Conservation (phyloP, 108 stramenopile species). For the Skeletonema tropicum region DNA sequence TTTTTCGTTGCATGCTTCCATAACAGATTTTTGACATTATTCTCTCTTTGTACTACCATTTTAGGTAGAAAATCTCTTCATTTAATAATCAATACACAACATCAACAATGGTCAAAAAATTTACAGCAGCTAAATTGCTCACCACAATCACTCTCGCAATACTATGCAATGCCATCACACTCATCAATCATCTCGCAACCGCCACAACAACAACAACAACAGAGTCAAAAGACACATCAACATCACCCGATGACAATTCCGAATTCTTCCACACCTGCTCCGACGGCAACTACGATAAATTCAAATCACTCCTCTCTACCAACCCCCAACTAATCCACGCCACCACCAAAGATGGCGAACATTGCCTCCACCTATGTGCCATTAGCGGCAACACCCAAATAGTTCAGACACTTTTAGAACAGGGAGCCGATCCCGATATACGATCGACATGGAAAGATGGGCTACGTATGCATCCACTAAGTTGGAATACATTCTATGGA, state of each 20-base stretch:
- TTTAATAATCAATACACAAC: too few relatives aligned
- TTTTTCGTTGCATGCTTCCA: too few relatives aligned
- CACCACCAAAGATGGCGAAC: constrained; percentile 70
- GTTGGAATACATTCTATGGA: constrained; percentile 82
- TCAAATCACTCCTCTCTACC: constrained; percentile 25
- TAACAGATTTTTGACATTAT: too few relatives aligned
- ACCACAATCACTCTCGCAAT: neutral
- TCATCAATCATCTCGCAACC: neutral
- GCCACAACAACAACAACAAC: neutral
- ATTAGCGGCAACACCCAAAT: constrained; percentile 61
- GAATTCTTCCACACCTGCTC: constrained; percentile 51
- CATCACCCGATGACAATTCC: constrained; percentile 10
- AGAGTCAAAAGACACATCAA: neutral
- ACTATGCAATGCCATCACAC: neutral
- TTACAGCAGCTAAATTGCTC: neutral
- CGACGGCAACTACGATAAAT: constrained; percentile 29
- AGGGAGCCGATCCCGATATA: constrained; percentile 79
- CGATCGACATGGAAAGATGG: constrained; percentile 73
- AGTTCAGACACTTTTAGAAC: constrained; percentile 55
- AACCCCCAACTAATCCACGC: constrained; percentile 38
- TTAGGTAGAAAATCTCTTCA: too few relatives aligned
- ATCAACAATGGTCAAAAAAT: too few relatives aligned
- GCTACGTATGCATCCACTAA: constrained; percentile 83
- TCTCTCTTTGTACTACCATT: too few relatives aligned
- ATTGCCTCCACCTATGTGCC: constrained; percentile 76